Evolutionary conservation across 1,139 yeast genomes (phyloP).

Genomic region (Kurtzmaniella quercitrusa): DNA sequence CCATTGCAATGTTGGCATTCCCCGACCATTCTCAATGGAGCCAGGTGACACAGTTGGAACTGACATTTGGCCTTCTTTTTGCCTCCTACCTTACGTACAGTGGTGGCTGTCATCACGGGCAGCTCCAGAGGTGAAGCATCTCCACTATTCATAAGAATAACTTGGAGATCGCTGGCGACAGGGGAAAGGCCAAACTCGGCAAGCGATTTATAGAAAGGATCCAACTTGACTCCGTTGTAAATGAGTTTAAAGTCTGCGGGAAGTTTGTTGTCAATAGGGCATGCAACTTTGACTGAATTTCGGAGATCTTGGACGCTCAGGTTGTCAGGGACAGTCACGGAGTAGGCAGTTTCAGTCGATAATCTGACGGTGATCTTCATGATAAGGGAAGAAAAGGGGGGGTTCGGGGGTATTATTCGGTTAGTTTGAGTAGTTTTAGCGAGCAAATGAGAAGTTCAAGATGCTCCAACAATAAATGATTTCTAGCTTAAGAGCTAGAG

Average conservation of each 20-base stretch:
- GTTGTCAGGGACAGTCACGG: slow-evolving; percentile 46
- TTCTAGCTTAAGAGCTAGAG: neutral
- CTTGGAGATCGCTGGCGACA: slow-evolving; percentile 24
- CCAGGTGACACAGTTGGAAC: slow-evolving; percentile 56
- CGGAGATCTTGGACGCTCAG: slow-evolving; percentile 49
- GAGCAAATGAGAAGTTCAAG: neutral
- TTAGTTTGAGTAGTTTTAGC: neutral
- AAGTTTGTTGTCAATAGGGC: slow-evolving; percentile 29
- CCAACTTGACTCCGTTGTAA: slow-evolving; percentile 48
- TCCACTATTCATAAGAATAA: slow-evolving; percentile 44
- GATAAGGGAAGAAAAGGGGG: slow-evolving; percentile 1
- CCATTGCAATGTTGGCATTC: slow-evolving; percentile 86
- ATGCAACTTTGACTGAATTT: slow-evolving; percentile 39
- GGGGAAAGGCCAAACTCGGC: slow-evolving; percentile 20
- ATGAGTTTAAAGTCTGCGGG: slow-evolving; percentile 47
- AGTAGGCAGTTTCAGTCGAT: slow-evolving; percentile 37
- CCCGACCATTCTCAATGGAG: slow-evolving; percentile 81
- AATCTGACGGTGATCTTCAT: slow-evolving; percentile 44
- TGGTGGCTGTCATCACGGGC: slow-evolving; percentile 9
- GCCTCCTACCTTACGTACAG: slow-evolving; percentile 7
- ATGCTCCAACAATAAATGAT: neutral
- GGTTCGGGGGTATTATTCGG: slow-evolving; percentile 5
- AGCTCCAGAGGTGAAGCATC: slow-evolving; percentile 17
- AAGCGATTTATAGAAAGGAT: slow-evolving; percentile 25
- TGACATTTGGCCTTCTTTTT: slow-evolving; percentile 62